phyloP scores from a whole-genome alignment of 495 filamentous ascomycete genomes.

The Aspergillus asperescens region DNA sequence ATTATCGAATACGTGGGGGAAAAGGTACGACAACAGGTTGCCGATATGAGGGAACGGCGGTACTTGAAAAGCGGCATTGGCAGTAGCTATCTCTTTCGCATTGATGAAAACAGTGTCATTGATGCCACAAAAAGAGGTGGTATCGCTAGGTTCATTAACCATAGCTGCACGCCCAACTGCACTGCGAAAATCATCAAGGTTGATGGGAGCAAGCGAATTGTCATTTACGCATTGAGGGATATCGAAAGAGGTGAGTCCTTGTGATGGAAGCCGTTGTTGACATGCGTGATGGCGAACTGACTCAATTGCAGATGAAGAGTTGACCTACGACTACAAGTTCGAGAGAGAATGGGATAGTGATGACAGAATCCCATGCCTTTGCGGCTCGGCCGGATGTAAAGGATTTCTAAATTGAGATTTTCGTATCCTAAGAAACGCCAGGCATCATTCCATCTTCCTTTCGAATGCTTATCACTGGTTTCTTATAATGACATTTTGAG shows the following conservation, averaged over 20 bases:
- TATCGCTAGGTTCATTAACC: constrained; percentile 98
- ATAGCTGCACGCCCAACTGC: constrained; percentile 96
- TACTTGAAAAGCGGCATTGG: constrained; percentile 97
- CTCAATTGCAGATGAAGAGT: constrained; percentile 73
- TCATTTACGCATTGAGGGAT: constrained; percentile 94
- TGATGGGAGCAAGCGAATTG: constrained; percentile 97
- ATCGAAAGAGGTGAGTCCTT: constrained; percentile 79
- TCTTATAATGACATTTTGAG: neutral
- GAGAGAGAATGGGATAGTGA: constrained; percentile 92
- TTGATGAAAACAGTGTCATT: constrained; percentile 95
- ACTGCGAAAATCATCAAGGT: constrained; percentile 99
- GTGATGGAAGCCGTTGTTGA: neutral
- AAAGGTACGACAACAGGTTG: constrained; percentile 92
- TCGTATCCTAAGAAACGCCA: neutral
- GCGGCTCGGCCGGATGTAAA: constrained; percentile 92
- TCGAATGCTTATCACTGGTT: neutral
- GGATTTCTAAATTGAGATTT: constrained; percentile 85
- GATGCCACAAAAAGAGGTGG: constrained; percentile 98
- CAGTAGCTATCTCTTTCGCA: constrained; percentile 95
- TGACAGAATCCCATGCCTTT: constrained; percentile 95
- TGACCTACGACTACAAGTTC: constrained; percentile 99
- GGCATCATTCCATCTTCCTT: neutral
- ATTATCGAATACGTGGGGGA: constrained; percentile 99
- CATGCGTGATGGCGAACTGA: constrained; percentile 23
- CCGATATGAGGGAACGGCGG: constrained; percentile 83